Conservation (phyloP, 495 filamentous ascomycete species). For the Aspergillus steynii region DNA sequence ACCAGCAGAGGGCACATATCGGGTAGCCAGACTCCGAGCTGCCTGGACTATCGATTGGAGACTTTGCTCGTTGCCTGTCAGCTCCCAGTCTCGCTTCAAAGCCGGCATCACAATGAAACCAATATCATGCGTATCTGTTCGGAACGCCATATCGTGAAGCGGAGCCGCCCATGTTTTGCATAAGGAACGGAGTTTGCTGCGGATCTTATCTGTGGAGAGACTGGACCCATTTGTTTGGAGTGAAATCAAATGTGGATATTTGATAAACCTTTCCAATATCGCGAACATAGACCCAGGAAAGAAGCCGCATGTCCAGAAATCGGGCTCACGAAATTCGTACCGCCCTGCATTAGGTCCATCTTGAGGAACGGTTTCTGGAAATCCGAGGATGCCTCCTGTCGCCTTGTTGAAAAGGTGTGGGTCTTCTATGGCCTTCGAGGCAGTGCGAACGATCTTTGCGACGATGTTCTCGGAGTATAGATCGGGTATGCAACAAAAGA, state of each 20-base stretch:
- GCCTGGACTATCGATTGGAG: constrained; percentile 31
- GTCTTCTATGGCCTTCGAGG: constrained; percentile 15
- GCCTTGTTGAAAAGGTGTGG: constrained; percentile 3
- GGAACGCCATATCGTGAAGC: constrained; percentile 21
- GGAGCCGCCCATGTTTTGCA: constrained; percentile 19
- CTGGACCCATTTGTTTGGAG: background rate
- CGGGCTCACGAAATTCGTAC: constrained; percentile 35
- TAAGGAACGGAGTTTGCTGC: constrained; percentile 8
- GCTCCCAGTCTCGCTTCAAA: constrained; percentile 28
- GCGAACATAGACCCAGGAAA: constrained; percentile 39
- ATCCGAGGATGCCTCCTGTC: constrained; percentile 22
- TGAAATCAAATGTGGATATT: constrained; percentile 20
- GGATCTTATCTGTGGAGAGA: background rate
- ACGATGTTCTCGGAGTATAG: constrained; percentile 29
- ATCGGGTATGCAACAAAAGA: constrained; percentile 13
- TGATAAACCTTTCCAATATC: constrained; percentile 32
- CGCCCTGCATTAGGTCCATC: constrained; percentile 20
- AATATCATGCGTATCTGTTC: constrained; percentile 46
- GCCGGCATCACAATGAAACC: constrained; percentile 44
- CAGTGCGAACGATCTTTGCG: constrained; percentile 30
- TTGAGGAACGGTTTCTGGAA: constrained; percentile 33
- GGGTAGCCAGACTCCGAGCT: constrained; percentile 33
- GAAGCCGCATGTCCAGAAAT: constrained; percentile 48
- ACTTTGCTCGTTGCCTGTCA: constrained; percentile 31
- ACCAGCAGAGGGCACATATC: constrained; percentile 32